These are phyloP conservation scores for Aspergillus ochraceoroseus DNA, from an alignment of 2,329 filamentous ascomycete genomes.

Conservation along the genomic window DNA sequence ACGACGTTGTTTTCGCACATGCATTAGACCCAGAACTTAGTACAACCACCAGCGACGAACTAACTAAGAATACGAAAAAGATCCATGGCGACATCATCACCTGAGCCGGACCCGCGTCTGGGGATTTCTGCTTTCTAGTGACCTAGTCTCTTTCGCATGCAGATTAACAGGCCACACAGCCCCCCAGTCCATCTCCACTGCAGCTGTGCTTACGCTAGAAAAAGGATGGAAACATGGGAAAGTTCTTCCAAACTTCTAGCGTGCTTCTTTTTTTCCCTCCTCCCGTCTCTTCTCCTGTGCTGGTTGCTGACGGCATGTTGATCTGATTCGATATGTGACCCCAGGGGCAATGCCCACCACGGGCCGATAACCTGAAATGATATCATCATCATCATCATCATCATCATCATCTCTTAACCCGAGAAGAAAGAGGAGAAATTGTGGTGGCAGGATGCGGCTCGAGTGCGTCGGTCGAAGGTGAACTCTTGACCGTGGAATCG, in stretches of 20 bases:
- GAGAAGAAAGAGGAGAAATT: background rate
- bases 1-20: constrained; percentile 18
- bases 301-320: constrained; percentile 7
- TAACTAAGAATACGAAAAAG: constrained; percentile 18
- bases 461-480: constrained; percentile 2
- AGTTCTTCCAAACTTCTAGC: constrained; percentile 23
- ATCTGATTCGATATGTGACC: no score
- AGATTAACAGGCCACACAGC: constrained; percentile 23
- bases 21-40: constrained; percentile 18
- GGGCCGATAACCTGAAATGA: constrained; percentile 13
- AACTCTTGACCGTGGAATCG: no score
- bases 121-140: constrained; percentile 14
- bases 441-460: constrained; percentile 8
- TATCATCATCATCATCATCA: constrained; percentile 1
- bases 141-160: constrained; percentile 18
- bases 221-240: constrained; percentile 20
- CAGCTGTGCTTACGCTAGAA: constrained; percentile 24
- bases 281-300: background rate
- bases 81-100: constrained; percentile 22
- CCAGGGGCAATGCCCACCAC: constrained; percentile 13
- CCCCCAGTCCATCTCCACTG: constrained; percentile 19
- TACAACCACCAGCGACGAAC: constrained; percentile 1
- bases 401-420: constrained; percentile 6
- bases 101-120: constrained; percentile 14
- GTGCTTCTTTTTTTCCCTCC: constrained; percentile 5